phyloP scores from a whole-genome alignment of 2,329 filamentous ascomycete species.

The Cladobotryum protrusum region DNA sequence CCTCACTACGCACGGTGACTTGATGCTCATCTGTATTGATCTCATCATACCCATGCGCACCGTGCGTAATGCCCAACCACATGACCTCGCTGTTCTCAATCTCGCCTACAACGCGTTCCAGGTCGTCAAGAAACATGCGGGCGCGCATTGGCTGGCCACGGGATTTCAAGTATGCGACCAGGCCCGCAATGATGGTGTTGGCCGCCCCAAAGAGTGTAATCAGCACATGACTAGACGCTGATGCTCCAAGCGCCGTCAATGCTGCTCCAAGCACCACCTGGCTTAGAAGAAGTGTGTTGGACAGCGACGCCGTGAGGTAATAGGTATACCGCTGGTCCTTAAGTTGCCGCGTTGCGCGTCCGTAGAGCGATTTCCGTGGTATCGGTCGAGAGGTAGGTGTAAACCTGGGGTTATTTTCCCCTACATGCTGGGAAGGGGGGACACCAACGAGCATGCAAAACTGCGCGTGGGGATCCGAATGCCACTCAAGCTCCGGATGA shows the following conservation, averaged over 20 bases:
- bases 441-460: slow-evolving; percentile 17
- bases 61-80: slow-evolving; percentile 17
- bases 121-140: slow-evolving; percentile 19
- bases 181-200: slow-evolving; percentile 20
- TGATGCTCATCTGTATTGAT: slow-evolving; percentile 17
- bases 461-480: slow-evolving; percentile 10
- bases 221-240: slow-evolving; percentile 14
- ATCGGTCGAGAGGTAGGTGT: not conserved
- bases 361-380: slow-evolving; percentile 16
- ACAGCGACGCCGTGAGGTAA: slow-evolving; percentile 15
- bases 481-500: slow-evolving; percentile 1
- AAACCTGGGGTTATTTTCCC: slow-evolving; percentile 10
- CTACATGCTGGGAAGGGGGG: slow-evolving; percentile 12
- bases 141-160: slow-evolving; percentile 17
- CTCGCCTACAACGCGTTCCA: slow-evolving; percentile 18
- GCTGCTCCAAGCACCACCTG: slow-evolving; percentile 18
- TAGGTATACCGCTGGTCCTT: slow-evolving; percentile 13
- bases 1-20: slow-evolving; percentile 18
- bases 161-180: slow-evolving; percentile 18
- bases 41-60: slow-evolving; percentile 16
- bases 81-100: slow-evolving; percentile 20
- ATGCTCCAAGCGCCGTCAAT: slow-evolving; percentile 18
- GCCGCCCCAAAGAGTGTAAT: slow-evolving; percentile 18
- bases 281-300: slow-evolving; percentile 17
- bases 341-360: slow-evolving; percentile 13